Conservation (phyloP, 2,329 filamentous ascomycete species). For the Venturia carpophila region DNA sequence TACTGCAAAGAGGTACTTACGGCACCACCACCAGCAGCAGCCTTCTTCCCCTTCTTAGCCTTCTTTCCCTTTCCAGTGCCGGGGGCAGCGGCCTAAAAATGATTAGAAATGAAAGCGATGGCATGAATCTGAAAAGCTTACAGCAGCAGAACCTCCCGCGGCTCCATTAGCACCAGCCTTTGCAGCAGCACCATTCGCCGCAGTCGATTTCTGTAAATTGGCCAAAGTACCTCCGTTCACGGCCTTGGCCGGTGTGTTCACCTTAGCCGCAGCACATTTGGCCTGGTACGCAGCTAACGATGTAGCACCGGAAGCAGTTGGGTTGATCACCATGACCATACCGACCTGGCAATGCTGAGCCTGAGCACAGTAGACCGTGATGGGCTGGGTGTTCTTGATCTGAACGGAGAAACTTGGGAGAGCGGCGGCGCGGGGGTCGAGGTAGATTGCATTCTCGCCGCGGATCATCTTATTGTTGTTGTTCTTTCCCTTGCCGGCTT, state of each 20-base stretch:
- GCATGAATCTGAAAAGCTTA: not conserved
- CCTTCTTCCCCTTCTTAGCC: slow-evolving; percentile 12
- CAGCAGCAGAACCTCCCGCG: not conserved
- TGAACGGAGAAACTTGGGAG: slow-evolving; percentile 27
- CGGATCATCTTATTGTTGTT: slow-evolving; percentile 14
- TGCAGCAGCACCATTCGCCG: not conserved
- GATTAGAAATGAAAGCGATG: not conserved
- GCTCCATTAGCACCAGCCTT: not conserved
- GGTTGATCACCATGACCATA: slow-evolving; percentile 5
- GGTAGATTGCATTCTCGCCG: slow-evolving; percentile 13
- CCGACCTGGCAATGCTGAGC: slow-evolving; percentile 31
- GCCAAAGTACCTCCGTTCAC: slow-evolving; percentile 10
- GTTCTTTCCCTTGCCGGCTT: slow-evolving; percentile 1
- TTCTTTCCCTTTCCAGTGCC: slow-evolving; percentile 8
- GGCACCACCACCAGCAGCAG: not conserved
- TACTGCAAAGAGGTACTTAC: not conserved
- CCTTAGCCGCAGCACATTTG: slow-evolving; percentile 17
- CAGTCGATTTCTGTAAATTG: not conserved
- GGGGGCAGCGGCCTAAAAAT: not conserved
- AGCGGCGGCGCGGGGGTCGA: slow-evolving; percentile 8
- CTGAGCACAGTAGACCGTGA: slow-evolving; percentile 37
- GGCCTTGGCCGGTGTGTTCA: slow-evolving; percentile 7
- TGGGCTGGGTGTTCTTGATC: slow-evolving; percentile 30
- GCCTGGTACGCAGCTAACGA: slow-evolving; percentile 17
- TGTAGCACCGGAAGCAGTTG: slow-evolving; percentile 6